These are phyloP conservation scores for Trichoderma semiorbis DNA, from an alignment of 2,329 filamentous ascomycete genomes.

Conservation along the genomic window DNA sequence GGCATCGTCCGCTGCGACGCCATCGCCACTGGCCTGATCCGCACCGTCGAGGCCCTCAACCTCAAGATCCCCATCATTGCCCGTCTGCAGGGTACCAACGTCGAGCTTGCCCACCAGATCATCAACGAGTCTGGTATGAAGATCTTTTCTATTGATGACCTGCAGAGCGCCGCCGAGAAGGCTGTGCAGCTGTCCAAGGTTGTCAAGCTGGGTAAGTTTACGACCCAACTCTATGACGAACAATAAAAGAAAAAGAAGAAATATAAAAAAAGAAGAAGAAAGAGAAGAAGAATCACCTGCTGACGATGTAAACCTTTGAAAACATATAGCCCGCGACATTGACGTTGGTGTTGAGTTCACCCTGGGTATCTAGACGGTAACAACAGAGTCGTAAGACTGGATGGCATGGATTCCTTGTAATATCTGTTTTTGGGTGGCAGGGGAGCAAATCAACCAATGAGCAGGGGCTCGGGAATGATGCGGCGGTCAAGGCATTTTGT, in stretches of 20 bases:
- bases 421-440: conserved; percentile 23
- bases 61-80: conserved; percentile 96
- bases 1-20: conserved; percentile 98
- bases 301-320: not conserved
- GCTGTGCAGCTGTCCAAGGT: conserved; percentile 98
- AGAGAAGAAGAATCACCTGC: not conserved
- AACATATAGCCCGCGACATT: conserved; percentile 73
- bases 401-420: conserved; percentile 26
- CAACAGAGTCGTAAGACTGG: conserved; percentile 12
- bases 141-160: conserved; percentile 99
- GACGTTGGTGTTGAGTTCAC: conserved; percentile 96
- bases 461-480: conserved; percentile 12
- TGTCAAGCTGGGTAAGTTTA: conserved; percentile 84
- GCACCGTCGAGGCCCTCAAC: conserved; percentile 91
- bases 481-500: conserved; percentile 16
- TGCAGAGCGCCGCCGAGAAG: conserved; percentile 96
- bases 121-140: conserved; percentile 98
- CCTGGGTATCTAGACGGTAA: conserved; percentile 73
- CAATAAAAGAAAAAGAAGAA: not conserved
- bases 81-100: conserved; percentile 96
- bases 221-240: conserved; percentile 22
- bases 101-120: conserved; percentile 86
- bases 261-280: not conserved
- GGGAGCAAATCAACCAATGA: conserved; percentile 20
- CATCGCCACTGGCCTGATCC: conserved; percentile 93